These are phyloP conservation scores for Backusella macrospora DNA, from an alignment of 192 early-diverging fungal genomes.

Conservation along the genomic window DNA sequence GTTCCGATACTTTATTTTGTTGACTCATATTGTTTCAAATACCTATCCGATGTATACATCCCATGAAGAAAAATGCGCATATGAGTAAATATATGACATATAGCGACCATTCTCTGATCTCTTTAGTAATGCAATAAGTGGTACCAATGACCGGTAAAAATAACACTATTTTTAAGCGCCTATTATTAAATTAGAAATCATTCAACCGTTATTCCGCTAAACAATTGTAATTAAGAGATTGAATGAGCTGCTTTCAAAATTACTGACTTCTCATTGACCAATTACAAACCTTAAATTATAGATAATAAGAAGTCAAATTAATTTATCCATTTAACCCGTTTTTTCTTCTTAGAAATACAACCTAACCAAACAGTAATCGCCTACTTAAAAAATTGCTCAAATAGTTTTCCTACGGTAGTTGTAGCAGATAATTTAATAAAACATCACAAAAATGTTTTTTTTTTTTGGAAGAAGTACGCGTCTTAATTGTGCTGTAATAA, in stretches of 20 bases:
- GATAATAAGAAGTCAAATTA: neutral
- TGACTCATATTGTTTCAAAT: slow-evolving; percentile 18
- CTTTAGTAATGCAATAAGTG: slow-evolving; percentile 22
- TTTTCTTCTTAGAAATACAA: slow-evolving; percentile 4
- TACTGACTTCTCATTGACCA: slow-evolving; percentile 21
- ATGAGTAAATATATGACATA: slow-evolving; percentile 13
- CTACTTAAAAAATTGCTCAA: slow-evolving; percentile 16
- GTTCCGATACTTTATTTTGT: neutral
- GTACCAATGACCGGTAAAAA: slow-evolving; percentile 16
- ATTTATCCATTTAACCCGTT: neutral
- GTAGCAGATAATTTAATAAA: slow-evolving; percentile 3
- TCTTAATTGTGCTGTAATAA: neutral
- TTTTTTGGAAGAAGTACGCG: neutral
- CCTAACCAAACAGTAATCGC: slow-evolving; percentile 9
- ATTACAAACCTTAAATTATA: slow-evolving; percentile 23
- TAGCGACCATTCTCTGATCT: slow-evolving; percentile 18
- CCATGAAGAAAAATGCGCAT: slow-evolving; percentile 5
- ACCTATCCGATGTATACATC: neutral
- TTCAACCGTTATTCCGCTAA: slow-evolving; percentile 24
- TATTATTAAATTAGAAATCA: slow-evolving; percentile 16
- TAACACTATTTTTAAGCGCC: slow-evolving; percentile 1
- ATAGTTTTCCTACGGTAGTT: neutral
- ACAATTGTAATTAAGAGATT: slow-evolving; percentile 19
- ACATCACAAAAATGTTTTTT: neutral
- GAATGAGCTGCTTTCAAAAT: neutral